A percentile compares a stretch with the other conserved stretches of the same genome.
phyloP scores from a whole-genome alignment of 345 rosid genomes.

The Populus tremula region DNA sequence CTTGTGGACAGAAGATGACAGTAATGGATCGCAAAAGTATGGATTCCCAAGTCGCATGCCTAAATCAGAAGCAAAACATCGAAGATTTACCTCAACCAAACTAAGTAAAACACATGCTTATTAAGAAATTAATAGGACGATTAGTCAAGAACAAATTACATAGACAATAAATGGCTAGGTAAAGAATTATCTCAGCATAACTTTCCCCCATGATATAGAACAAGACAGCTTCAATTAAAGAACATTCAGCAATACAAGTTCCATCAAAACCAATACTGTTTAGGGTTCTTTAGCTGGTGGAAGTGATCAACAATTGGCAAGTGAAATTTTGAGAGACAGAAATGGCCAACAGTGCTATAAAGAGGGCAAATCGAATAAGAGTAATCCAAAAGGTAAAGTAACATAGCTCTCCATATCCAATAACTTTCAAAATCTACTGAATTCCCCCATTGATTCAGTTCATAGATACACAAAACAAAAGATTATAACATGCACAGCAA shows the following conservation, averaged over 20 bases:
- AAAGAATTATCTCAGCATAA: too few species aligned
- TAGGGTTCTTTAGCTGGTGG: not conserved
- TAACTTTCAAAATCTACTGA: not conserved
- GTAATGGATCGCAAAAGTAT: slow-evolving; percentile 37
- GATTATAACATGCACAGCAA: too few species aligned
- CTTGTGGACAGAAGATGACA: slow-evolving; percentile 40
- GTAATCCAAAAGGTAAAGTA: not conserved
- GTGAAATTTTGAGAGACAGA: not conserved
- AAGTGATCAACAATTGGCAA: not conserved
- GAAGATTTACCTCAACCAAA: not conserved
- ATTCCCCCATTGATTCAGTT: not conserved
- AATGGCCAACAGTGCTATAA: not conserved
- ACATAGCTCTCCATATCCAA: not conserved
- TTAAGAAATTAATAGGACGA: not conserved
- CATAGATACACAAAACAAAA: not conserved
- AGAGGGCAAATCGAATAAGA: not conserved
- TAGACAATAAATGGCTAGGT: not conserved
- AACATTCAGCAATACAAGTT: not conserved
- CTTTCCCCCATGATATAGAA: not conserved
- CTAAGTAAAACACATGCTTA: not conserved
- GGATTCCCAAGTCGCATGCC: slow-evolving; percentile 43
- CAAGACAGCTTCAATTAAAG: not conserved
- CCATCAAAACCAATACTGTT: not conserved
- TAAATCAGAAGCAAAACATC: slow-evolving; percentile 9
- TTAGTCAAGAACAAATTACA: too few species aligned